These are phyloP conservation scores for Kitagawia praeruptora DNA, from an alignment of 129 eudicot genomes.

Conservation along the genomic window DNA sequence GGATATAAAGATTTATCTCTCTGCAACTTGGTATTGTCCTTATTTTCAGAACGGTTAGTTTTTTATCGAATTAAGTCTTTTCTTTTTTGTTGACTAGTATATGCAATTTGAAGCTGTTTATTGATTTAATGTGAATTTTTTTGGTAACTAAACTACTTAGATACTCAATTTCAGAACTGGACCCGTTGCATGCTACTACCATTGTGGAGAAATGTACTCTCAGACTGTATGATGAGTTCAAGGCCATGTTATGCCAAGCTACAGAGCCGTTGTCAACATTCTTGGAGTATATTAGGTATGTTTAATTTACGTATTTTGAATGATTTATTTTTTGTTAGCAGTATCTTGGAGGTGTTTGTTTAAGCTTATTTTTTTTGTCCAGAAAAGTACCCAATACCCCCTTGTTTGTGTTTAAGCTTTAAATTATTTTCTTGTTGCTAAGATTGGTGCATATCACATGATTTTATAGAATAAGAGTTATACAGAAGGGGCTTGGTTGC, in stretches of 20 bases:
- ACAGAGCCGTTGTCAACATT: slow-evolving; percentile 95
- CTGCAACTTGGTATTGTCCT: slow-evolving; percentile 89
- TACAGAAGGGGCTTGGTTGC: too few relatives aligned
- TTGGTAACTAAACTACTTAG: background rate
- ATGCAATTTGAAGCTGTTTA: background rate
- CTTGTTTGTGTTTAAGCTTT: too few relatives aligned
- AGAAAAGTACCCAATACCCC: too few relatives aligned
- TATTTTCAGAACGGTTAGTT: slow-evolving; percentile 81
- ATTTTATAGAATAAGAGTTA: too few relatives aligned
- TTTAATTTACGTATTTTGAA: background rate
- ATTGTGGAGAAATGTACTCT: slow-evolving; percentile 98
- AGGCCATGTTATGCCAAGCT: slow-evolving; percentile 90
- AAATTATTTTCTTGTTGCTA: too few relatives aligned
- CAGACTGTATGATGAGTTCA: slow-evolving; percentile 88
- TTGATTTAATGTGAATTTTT: background rate
- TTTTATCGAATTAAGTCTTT: too few relatives aligned
- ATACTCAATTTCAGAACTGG: slow-evolving; percentile 52
- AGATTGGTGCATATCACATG: too few relatives aligned
- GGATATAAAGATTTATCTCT: slow-evolving; percentile 94
- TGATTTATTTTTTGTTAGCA: background rate
- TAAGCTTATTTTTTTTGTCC: too few relatives aligned
- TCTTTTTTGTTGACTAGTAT: background rate
- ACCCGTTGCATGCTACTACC: slow-evolving; percentile 91
- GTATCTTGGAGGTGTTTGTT: too few relatives aligned
- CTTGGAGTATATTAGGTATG: slow-evolving; percentile 82